Percentiles rank a stretch among this genome's conserved stretches.
These are phyloP conservation scores for Eustoma russellianum DNA, from an alignment of 257 asterid genomes.

Conservation along the genomic window DNA sequence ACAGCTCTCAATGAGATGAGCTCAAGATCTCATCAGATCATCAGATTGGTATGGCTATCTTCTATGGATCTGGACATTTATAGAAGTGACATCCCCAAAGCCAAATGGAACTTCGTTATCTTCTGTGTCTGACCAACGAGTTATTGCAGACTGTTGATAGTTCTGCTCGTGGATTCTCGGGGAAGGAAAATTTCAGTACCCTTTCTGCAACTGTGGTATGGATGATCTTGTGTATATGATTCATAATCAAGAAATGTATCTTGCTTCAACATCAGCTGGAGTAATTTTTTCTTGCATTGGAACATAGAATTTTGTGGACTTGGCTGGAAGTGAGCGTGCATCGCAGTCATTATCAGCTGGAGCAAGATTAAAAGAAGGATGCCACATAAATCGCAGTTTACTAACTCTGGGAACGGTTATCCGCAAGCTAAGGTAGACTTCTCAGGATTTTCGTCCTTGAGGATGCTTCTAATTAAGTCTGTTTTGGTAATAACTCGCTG, in stretches of 20 bases:
- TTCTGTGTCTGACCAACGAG: constrained; percentile 10
- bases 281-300: constrained; percentile 7
- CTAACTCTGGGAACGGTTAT: constrained; percentile 86
- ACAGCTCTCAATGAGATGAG: constrained; percentile 81
- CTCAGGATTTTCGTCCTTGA: no score
- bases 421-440: constrained; percentile 75
- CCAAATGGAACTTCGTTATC: not conserved
- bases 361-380: constrained; percentile 88
- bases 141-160: constrained; percentile 82
- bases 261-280: constrained; percentile 1
- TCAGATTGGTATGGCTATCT: constrained; percentile 56
- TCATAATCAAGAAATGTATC: constrained; percentile 3
- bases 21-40: constrained; percentile 97
- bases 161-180: constrained; percentile 56
- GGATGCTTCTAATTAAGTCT: no score
- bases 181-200: constrained; percentile 60
- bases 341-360: constrained; percentile 92
- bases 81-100: not conserved
- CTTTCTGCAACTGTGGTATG: constrained; percentile 86
- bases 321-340: constrained; percentile 98
- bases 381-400: constrained; percentile 95
- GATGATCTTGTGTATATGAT: constrained; percentile 7
- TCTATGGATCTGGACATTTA: not conserved
- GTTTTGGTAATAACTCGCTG: no score
- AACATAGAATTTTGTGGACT: constrained; percentile 76